Conservation (phyloP, 2,329 filamentous ascomycete genomes). For the Arthrocladium fulminans region DNA sequence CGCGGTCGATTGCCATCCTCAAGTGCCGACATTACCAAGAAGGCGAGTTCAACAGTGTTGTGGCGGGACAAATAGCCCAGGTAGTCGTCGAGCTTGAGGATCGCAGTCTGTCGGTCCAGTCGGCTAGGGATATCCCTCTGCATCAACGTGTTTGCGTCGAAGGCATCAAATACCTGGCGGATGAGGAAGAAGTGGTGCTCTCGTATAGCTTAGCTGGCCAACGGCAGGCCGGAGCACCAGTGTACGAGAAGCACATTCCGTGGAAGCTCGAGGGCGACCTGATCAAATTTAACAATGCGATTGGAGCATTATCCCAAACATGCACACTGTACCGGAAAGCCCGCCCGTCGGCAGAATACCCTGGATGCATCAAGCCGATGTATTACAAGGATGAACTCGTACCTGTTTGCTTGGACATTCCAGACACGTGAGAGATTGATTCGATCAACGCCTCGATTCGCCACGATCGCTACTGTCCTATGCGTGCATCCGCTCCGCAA, state of each 20-base stretch:
- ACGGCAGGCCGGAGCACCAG: neutral
- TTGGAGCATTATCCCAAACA: slow-evolving; percentile 2
- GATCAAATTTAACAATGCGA: slow-evolving; percentile 1
- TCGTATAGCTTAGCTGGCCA: neutral
- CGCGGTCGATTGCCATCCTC: neutral
- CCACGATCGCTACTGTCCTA: too few species aligned
- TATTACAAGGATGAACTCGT: slow-evolving; percentile 2
- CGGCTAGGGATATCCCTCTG: neutral
- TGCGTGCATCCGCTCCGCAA: too few species aligned
- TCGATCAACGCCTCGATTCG: neutral
- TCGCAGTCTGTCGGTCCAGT: neutral
- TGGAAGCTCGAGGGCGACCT: slow-evolving; percentile 5
- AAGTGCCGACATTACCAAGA: slow-evolving; percentile 5
- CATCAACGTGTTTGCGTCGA: neutral
- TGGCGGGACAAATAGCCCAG: neutral
- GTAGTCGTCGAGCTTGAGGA: neutral
- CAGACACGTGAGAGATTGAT: neutral
- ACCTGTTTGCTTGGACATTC: neutral
- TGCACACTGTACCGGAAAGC: slow-evolving; percentile 6
- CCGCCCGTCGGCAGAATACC: neutral
- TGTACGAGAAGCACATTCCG: slow-evolving; percentile 1
- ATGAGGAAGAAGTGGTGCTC: neutral
- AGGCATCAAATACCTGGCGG: slow-evolving; percentile 3
- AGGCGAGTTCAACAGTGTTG: slow-evolving; percentile 3
- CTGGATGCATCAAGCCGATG: slow-evolving; percentile 4